Evolutionary conservation across 805 yeast genomes (phyloP).

Genomic region (Lipomyces chichibuensis): DNA sequence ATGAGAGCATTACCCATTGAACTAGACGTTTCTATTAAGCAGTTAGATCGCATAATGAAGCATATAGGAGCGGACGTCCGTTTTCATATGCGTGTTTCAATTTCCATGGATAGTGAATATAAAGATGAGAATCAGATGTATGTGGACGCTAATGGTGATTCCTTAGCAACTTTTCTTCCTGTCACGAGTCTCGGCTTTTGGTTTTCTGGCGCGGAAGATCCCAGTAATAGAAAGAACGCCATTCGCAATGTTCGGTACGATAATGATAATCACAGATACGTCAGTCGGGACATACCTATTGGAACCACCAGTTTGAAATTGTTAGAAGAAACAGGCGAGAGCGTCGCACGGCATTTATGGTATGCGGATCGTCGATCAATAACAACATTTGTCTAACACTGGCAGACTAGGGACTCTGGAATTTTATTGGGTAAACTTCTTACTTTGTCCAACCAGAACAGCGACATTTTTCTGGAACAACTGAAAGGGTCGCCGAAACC

Average conservation of each 20-base stretch:
- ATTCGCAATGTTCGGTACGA: not conserved
- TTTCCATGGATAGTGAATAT: not conserved
- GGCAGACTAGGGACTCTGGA: constrained; percentile 30
- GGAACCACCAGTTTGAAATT: constrained; percentile 27
- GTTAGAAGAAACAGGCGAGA: constrained; percentile 48
- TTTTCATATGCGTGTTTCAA: constrained; percentile 1
- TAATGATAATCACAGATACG: constrained; percentile 7
- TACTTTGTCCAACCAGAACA: not conserved
- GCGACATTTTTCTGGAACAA: not conserved
- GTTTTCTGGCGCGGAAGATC: not conserved
- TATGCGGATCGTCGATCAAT: constrained; percentile 44
- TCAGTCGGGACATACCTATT: constrained; percentile 10
- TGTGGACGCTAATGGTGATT: not conserved
- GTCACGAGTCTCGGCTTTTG: constrained; percentile 17
- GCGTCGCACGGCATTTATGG: constrained; percentile 52
- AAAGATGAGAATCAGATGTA: constrained; percentile 10
- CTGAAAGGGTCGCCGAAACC: not conserved
- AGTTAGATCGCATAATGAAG: not conserved
- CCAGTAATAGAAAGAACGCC: not conserved
- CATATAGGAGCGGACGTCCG: not conserved
- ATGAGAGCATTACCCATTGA: constrained; percentile 26
- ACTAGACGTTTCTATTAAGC: constrained; percentile 7
- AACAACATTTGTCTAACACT: not conserved
- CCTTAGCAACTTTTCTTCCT: not conserved
- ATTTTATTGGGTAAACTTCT: constrained; percentile 21